Conservation (phyloP, 148 eudicot species). For the Nepenthes mirabilis region DNA sequence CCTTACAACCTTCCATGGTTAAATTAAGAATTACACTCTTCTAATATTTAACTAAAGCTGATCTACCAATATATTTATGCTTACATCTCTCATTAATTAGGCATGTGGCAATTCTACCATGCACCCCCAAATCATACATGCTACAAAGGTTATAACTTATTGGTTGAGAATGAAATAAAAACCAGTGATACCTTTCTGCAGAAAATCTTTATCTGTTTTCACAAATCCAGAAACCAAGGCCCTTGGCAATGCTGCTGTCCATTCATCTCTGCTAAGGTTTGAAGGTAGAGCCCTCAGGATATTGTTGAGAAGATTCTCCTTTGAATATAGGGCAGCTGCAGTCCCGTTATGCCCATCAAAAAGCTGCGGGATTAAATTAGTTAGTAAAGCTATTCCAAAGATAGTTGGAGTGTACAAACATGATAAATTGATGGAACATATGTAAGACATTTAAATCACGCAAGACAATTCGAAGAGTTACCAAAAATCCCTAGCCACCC, state of each 20-base stretch:
- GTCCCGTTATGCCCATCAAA: conserved; percentile 97
- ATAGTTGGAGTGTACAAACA: not conserved
- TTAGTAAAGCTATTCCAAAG: not conserved
- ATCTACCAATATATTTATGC: no score
- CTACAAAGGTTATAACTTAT: no score
- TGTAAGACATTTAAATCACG: no score
- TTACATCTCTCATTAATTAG: no score
- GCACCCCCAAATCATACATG: no score
- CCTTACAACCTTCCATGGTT: no score
- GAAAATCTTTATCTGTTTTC: conserved; percentile 90
- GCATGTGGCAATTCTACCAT: no score
- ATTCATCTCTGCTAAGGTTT: conserved; percentile 78
- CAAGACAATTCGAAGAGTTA: no score
- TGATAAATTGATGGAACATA: no score
- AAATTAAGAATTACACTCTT: no score
- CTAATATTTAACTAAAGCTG: no score
- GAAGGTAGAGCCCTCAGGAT: conserved; percentile 69
- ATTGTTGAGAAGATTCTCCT: conserved; percentile 70
- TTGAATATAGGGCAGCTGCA: conserved; percentile 83
- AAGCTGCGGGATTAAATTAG: conserved; percentile 34
- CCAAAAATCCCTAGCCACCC: not conserved
- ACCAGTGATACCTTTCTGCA: conserved; percentile 42
- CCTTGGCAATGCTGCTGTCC: conserved; percentile 79
- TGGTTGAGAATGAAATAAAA: not conserved
- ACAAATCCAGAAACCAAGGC: conserved; percentile 96